Conservation (phyloP, 257 asterid species). For the Solanum chiquidenum region DNA sequence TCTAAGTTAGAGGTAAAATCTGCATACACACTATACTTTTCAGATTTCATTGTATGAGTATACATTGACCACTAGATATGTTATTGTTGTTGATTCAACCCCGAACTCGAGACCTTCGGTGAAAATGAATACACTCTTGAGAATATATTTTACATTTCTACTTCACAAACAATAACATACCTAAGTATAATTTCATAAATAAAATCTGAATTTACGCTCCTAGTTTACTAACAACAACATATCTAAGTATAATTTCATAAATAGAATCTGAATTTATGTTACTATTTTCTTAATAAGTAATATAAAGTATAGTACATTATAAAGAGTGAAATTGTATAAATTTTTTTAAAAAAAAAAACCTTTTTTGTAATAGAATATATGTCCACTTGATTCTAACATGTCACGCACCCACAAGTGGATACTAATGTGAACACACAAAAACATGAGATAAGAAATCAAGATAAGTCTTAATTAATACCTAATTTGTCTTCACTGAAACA, state of each 20-base stretch:
- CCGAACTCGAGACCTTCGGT: neutral
- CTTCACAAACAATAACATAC: too few relatives aligned
- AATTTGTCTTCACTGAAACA: neutral
- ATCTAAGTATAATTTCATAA: too few relatives aligned
- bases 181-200: too few relatives aligned
- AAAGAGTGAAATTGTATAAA: neutral
- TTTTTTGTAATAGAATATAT: neutral
- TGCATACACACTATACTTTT: too few relatives aligned
- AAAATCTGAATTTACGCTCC: too few relatives aligned
- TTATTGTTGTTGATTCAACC: too few relatives aligned
- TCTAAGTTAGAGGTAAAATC: too few relatives aligned
- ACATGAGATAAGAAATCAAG: neutral
- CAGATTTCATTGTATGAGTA: rapidly evolving
- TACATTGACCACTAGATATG: neutral
- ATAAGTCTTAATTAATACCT: neutral
- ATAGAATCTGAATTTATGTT: too few relatives aligned
- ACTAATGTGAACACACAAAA: neutral
- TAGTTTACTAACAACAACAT: too few relatives aligned
- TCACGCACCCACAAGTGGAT: neutral
- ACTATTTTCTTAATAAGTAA: too few relatives aligned
- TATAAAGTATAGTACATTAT: neutral
- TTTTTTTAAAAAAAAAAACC: too few relatives aligned
- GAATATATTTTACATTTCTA: too few relatives aligned
- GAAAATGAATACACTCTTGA: neutral
- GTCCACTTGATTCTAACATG: neutral